Base-by-base conservation (phyloP, 2,329 filamentous ascomycete species). In the Mycosphaerella sp. region DNA sequence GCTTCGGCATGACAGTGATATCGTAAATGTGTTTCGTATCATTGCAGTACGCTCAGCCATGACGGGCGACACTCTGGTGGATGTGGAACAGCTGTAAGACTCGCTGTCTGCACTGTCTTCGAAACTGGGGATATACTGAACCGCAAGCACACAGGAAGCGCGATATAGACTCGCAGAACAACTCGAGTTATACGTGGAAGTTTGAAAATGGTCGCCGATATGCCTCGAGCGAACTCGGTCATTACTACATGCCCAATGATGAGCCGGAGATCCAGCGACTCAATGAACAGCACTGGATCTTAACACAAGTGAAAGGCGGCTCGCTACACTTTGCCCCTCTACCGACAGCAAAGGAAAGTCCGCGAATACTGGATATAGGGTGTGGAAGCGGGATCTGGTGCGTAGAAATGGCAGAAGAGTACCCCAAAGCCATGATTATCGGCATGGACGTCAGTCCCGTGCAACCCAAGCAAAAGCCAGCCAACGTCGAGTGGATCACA, bases 161-260 rank as follows among this genome's bases (percentile, higher is more conserved):
- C 2, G 7, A 27, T 9, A 13, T 41, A 17, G 14, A 32, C 10
- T 8, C 27, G 4, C 14, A 25, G 1, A 35, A 17, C 36, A 12
- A 14, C 4, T 41, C 45, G 8, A 43, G 28, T 48, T 61, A 61
- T 39, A 32, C 47, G 18, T 58, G 52, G 54, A 59, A 43, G 13
- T 58, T 53, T 43, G 37, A 52, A 16, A 56, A 61, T 25, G 57
- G 57, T 41, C 59, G 59, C 16, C 57, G 59, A 35, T 61, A 61
- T 48, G 59, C 59, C 10, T 61, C 59, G 9, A 52, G 48, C 40
- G 52, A 57, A 21, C 44, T 61, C 13, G 59, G 59, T 5, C 50
- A 59, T 36, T 61, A 61, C 47, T 61, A 58, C 51, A 61, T 61
- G 58, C 59, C 59, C 13, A 59, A 59, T 39, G 59, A 61, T 21